These are phyloP conservation scores for Termitomyces sp. DNA, from an alignment of 768 basidiomycete genomes.

Conservation along the genomic window DNA sequence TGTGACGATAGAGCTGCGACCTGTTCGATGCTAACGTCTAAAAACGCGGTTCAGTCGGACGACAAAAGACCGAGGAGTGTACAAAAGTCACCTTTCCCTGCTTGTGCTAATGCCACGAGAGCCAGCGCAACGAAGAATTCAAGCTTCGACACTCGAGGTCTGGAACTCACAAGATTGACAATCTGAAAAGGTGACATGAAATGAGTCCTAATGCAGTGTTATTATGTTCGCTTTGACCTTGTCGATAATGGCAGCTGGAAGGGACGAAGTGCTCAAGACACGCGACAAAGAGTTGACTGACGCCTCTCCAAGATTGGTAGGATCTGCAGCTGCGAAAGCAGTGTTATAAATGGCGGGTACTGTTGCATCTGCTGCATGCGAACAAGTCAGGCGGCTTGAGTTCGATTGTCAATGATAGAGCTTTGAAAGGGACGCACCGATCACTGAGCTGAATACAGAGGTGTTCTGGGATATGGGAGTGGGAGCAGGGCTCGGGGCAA, in stretches of 20 bases:
- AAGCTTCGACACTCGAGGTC: slow-evolving; percentile 73
- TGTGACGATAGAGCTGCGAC: slow-evolving; percentile 71
- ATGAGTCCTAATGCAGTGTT: neutral
- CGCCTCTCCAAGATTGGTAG: slow-evolving; percentile 64
- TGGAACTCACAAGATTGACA: slow-evolving; percentile 81
- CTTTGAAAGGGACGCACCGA: slow-evolving; percentile 38
- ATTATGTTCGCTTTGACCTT: slow-evolving; percentile 39
- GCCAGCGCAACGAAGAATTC: slow-evolving; percentile 93
- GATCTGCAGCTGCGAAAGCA: slow-evolving; percentile 70
- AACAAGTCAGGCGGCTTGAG: slow-evolving; percentile 5
- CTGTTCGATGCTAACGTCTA: slow-evolving; percentile 79
- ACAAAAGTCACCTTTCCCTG: slow-evolving; percentile 55
- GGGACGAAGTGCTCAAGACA: slow-evolving; percentile 66
- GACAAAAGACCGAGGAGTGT: neutral
- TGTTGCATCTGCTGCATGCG: slow-evolving; percentile 63
- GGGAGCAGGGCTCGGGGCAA: slow-evolving; percentile 65
- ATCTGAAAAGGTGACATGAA: slow-evolving; percentile 46
- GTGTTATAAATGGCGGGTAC: slow-evolving; percentile 74
- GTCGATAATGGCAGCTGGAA: slow-evolving; percentile 82
- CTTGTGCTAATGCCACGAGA: slow-evolving; percentile 81
- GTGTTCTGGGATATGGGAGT: slow-evolving; percentile 50
- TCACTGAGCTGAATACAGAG: slow-evolving; percentile 61
- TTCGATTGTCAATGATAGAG: neutral
- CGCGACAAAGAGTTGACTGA: slow-evolving; percentile 82
- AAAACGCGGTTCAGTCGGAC: neutral